Base-by-base conservation (phyloP, 352 stramenopile species). In the Phytophthora tubulina region DNA sequence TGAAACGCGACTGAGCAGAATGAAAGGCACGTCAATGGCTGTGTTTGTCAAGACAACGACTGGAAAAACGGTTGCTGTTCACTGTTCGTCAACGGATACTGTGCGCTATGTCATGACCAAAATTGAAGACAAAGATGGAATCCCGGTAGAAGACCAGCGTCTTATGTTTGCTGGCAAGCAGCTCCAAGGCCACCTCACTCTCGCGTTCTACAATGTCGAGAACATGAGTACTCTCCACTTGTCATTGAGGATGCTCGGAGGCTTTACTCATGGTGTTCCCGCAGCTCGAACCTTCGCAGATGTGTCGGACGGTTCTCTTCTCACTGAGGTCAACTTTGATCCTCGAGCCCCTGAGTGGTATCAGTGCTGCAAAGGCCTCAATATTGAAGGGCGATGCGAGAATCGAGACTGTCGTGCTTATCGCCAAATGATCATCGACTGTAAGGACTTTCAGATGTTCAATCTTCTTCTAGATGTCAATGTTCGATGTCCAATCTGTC, bases 71-170 rank as follows among this genome's bases (percentile, higher is more conserved):
- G 13, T 39, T n/a, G 7, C 21, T 0, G 5, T 65, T 41, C 9
- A 35, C 4, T 70, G 58, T 41, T 21, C 10, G 27, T 56, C 54
- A 8, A 33, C 7, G 0, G 59, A 73, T 10, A 51, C 44, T 3
- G 21, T 69, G n/a, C 9, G 45, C n/a, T 50, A 49, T 14, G 31
- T 67, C n/a, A 63, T 67, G 33, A 27, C 9, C 3, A 32, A 46
- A 46, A 74, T 74, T 38, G 15, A 64, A n/a, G 32, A 48, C 32
- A 64, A 70, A 31, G 5, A 52, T 2, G 42, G 38, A 1, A 66
- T 56, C 6, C 15, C 31, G 13, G 6, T n/a, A 10, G 30, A 55
- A 14, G 9, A 55, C 21, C 63, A 72, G 36, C 17, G 55, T 8
- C 32, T 72, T 4, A 32, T 59, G 14, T 64, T 54, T 17, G 63